These are phyloP conservation scores for Nematocida ausubeli DNA, from an alignment of 371 early-diverging fungal species.

Conservation along the genomic window DNA sequence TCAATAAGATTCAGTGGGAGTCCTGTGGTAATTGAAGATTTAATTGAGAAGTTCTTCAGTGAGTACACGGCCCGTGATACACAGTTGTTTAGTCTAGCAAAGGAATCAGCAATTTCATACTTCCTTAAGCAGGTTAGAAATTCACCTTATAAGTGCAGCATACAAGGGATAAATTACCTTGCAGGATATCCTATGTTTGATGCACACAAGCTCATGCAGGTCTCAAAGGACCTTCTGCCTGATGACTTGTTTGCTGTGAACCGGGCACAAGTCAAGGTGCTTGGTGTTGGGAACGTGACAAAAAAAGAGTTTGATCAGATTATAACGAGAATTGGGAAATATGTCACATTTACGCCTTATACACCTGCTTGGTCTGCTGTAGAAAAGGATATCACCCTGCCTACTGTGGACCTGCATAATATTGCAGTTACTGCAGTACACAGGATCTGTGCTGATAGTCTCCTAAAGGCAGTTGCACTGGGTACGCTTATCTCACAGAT, in stretches of 20 bases:
- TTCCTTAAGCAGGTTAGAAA: conserved; percentile 13
- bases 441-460: not conserved
- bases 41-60: conserved; percentile 47
- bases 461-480: not conserved
- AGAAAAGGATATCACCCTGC: not conserved
- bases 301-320: conserved; percentile 20
- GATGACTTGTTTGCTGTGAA: conserved; percentile 16
- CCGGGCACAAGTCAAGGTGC: conserved; percentile 11
- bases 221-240: conserved; percentile 9
- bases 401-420: conserved; percentile 32
- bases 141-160: conserved; percentile 37
- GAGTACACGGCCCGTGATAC: conserved; percentile 16
- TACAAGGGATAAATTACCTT: conserved; percentile 3
- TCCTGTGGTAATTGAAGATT: conserved; percentile 38
- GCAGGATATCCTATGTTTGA: conserved; percentile 11
- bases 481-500: conserved; percentile 35
- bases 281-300: conserved; percentile 33
- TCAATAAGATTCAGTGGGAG: conserved; percentile 35
- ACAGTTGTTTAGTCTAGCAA: conserved; percentile 45
- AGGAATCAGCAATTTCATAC: conserved; percentile 32
- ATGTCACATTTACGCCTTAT: not conserved
- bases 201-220: not conserved
- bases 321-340: not conserved
- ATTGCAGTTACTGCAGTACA: conserved; percentile 38
- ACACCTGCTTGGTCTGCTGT: not conserved